Base-by-base conservation (phyloP, 1,284 basidiomycete genomes). In the Ceratobasidium sp. region DNA sequence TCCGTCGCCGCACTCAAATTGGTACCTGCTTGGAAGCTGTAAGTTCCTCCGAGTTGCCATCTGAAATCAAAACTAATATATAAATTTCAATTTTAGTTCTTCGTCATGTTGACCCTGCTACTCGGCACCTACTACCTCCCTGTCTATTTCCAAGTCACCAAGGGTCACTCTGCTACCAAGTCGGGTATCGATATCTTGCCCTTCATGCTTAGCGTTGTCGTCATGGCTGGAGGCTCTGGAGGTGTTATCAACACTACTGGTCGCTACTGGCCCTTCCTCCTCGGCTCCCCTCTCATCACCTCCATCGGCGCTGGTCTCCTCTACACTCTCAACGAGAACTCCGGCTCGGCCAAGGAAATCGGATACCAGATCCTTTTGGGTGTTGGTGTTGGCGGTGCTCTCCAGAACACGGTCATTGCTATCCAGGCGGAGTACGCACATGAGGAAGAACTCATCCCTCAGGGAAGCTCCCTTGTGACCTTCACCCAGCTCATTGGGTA, bases 341-440 rank as follows among this genome's bases (percentile, higher is more conserved):
- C 53, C 8, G 67, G 67, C 5, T 71, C 67, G 1, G 67, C 54
- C 54, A 71, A 71, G 67, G 67, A 71, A 29, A 82, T 84, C 71
- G 86, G 85, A 0, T 86, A 79, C 80, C 85, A 86, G 78, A 83
- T 86, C 74, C 79, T 86, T 31, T 78, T 84, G n/a, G 83, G 78
- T 51, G 48, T 77, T 4, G 77, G 78, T 47, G 47, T 77, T 36
- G 78, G 78, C 41, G 77, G 78, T 27, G 73, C 75, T 3, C 64
- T 81, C 24, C 80, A 81, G 76, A 83, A 83, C 74, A 80, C 81
- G 9, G 78, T 86, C 53, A 81, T 86, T 27, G 81, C 84, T 15
- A 81, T 85, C 2, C 84, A 86, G 76, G 84, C 84, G 1, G 84
- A 86, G 72, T 84, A 82, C 73, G 79, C 81, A 3, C 77, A 82